Evolutionary conservation across 2,329 filamentous ascomycete genomes (phyloP).

Genomic region (Cercospora sesami): DNA sequence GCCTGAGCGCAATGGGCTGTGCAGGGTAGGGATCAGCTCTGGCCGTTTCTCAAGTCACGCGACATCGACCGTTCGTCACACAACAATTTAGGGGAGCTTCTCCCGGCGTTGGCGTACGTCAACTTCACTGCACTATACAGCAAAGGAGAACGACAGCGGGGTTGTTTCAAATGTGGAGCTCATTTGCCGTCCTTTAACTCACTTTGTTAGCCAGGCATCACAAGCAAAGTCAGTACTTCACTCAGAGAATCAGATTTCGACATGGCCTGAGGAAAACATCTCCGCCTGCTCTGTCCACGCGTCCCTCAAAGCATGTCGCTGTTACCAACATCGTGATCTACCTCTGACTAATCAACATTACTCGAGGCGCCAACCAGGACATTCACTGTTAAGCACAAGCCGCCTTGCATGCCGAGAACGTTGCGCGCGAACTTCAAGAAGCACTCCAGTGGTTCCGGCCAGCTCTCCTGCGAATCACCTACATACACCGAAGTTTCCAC

Average conservation of each 20-base stretch:
- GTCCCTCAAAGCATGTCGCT: neutral
- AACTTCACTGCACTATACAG: neutral
- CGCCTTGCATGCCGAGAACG: neutral
- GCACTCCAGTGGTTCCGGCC: neutral
- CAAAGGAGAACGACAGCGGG: neutral
- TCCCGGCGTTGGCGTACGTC: conserved; percentile 1
- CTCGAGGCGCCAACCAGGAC: neutral
- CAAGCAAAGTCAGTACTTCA: neutral
- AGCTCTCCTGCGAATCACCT: neutral
- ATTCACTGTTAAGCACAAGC: neutral
- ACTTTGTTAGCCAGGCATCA: neutral
- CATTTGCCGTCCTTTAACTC: neutral
- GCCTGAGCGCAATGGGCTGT: neutral
- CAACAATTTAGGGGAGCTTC: neutral
- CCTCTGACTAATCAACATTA: neutral
- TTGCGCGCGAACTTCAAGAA: neutral
- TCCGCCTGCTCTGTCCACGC: neutral
- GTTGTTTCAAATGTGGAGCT: neutral
- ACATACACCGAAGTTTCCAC: neutral
- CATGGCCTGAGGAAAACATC: neutral
- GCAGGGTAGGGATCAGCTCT: neutral
- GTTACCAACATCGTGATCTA: neutral
- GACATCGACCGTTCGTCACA: conserved; percentile 1
- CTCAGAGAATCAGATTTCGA: neutral
- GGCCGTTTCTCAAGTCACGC: conserved; percentile 1